Evolutionary conservation across 2,329 filamentous ascomycete genomes (phyloP).

Genomic region (Hirsutella minnesotensis): DNA sequence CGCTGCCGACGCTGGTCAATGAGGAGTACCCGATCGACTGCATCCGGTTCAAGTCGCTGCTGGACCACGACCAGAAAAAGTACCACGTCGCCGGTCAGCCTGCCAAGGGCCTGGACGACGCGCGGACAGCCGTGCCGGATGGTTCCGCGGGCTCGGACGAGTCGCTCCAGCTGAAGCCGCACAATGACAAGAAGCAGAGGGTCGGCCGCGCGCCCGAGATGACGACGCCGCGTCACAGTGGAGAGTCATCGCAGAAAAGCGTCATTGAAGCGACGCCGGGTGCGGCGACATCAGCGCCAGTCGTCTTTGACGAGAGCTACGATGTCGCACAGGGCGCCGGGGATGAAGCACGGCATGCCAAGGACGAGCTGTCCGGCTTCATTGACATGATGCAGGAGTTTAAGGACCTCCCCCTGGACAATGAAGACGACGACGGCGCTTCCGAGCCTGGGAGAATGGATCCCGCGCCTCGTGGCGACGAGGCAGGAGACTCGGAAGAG

Average conservation of each 20-base stretch:
- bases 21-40: slow-evolving; percentile 61
- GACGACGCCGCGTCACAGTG: slow-evolving; percentile 23
- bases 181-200: slow-evolving; percentile 17
- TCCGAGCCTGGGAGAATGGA: slow-evolving; percentile 5
- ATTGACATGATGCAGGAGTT: slow-evolving; percentile 52
- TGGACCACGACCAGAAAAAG: slow-evolving; percentile 45
- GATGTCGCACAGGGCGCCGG: not conserved
- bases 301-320: slow-evolving; percentile 3
- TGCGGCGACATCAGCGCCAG: slow-evolving; percentile 12
- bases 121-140: not conserved
- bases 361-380: slow-evolving; percentile 49
- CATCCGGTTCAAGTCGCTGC: slow-evolving; percentile 41
- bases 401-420: slow-evolving; percentile 44
- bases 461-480: slow-evolving; percentile 3
- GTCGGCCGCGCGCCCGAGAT: slow-evolving; percentile 3
- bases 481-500: slow-evolving; percentile 4
- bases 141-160: slow-evolving; percentile 8
- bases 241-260: slow-evolving; percentile 17
- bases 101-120: slow-evolving; percentile 1
- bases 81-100: slow-evolving; percentile 47
- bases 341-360: not conserved
- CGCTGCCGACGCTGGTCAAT: slow-evolving; percentile 44
- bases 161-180: slow-evolving; percentile 38
- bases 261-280: slow-evolving; percentile 10
- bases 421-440: slow-evolving; percentile 27